Conservation (phyloP, 2,329 filamentous ascomycete species). For the Botrytis aclada region DNA sequence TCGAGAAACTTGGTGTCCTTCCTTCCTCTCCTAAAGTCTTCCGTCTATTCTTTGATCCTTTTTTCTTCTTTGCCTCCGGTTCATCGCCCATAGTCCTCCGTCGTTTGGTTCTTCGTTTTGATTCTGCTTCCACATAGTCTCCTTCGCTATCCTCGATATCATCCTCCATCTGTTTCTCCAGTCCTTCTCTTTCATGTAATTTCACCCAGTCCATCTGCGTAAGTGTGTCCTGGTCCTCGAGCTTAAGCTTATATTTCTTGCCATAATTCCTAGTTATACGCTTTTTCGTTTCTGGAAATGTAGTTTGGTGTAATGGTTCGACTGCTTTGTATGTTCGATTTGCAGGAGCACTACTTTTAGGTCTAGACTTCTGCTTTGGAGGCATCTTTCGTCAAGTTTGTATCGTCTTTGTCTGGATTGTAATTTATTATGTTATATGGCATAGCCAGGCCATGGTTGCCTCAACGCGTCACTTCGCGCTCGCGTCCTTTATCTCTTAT, state of each 20-base stretch:
- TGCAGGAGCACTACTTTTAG: conserved; percentile 27
- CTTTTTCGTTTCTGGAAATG: conserved; percentile 28
- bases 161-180: conserved; percentile 17
- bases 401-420: not conserved
- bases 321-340: conserved; percentile 32
- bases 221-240: conserved; percentile 32
- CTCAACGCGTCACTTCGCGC: not conserved
- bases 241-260: conserved; percentile 23
- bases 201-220: conserved; percentile 35
- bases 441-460: not conserved
- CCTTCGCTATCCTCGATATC: conserved; percentile 23
- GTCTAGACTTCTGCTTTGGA: conserved; percentile 20
- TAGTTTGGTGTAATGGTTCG: conserved; percentile 30
- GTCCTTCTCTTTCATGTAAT: conserved; percentile 16
- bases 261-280: conserved; percentile 30
- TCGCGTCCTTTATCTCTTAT: not conserved
- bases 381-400: conserved; percentile 20
- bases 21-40: conserved; percentile 28
- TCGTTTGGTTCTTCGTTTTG: conserved; percentile 27
- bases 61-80: not conserved
- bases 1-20: conserved; percentile 26
- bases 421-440: not conserved
- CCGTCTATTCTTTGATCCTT: conserved; percentile 25
- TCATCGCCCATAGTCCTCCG: conserved; percentile 25
- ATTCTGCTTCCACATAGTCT: conserved; percentile 24